Evolutionary conservation across 148 eudicot species (phyloP).

Genomic region (Oxyria digyna): DNA sequence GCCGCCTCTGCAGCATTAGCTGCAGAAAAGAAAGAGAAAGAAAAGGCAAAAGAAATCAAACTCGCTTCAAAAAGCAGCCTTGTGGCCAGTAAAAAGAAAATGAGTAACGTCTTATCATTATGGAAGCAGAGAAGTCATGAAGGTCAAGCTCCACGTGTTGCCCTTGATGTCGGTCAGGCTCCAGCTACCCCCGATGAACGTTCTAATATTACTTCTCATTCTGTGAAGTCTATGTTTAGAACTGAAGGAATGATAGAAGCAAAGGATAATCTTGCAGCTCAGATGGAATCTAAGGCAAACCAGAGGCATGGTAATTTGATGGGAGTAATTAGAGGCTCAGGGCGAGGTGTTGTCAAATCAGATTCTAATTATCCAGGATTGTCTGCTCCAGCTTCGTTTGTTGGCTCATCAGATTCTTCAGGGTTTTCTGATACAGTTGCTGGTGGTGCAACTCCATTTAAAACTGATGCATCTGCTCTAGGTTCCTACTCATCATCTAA

Average conservation of each 20-base stretch:
- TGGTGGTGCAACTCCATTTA: conserved; percentile 41
- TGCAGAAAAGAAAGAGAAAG: conserved; percentile 94
- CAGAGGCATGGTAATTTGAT: conserved; percentile 49
- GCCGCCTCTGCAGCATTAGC: conserved; percentile 96
- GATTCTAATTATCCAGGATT: conserved; percentile 45
- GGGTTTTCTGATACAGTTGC: conserved; percentile 29
- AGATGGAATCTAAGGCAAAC: conserved; percentile 40
- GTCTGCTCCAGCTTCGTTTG: conserved; percentile 15
- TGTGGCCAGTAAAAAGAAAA: conserved; percentile 86
- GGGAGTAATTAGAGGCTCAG: conserved; percentile 91
- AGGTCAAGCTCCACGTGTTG: conserved; percentile 89
- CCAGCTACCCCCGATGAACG: conserved; percentile 43
- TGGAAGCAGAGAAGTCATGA: conserved; percentile 99
- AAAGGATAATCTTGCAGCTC: conserved; percentile 34
- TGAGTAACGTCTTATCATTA: conserved; percentile 80
- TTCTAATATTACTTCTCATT: conserved; percentile 20
- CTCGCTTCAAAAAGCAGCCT: conserved; percentile 95
- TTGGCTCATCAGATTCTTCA: conserved; percentile 12
- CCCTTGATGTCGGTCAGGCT: conserved; percentile 48
- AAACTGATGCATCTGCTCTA: conserved; percentile 81
- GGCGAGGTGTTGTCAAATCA: too few relatives aligned
- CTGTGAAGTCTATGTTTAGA: conserved; percentile 35
- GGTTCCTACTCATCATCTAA: conserved; percentile 53
- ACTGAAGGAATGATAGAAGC: conserved; percentile 20
- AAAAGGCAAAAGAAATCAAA: conserved; percentile 75